Evolutionary conservation across 805 yeast species (phyloP).

Genomic region (Schizosaccharomyces japonicus): DNA sequence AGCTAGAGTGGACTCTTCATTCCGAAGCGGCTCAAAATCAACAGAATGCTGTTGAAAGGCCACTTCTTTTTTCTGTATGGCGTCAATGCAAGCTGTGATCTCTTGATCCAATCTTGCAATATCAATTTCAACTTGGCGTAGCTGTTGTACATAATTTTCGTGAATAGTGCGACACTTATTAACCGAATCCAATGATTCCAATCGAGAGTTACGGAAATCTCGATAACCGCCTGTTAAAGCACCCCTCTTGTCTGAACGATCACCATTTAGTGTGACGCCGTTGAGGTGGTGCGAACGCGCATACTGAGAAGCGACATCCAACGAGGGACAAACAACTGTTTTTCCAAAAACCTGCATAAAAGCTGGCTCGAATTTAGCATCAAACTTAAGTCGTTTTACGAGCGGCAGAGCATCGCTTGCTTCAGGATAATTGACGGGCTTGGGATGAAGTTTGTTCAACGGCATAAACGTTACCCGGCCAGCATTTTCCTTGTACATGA

Average conservation of each 20-base stretch:
- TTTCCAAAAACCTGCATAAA: slow-evolving; percentile 60
- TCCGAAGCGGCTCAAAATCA: slow-evolving; percentile 22
- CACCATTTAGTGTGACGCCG: slow-evolving; percentile 82
- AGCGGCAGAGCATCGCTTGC: slow-evolving; percentile 51
- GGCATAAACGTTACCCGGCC: slow-evolving; percentile 90
- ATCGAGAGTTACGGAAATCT: slow-evolving; percentile 40
- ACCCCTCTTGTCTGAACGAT: slow-evolving; percentile 63
- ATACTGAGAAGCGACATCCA: slow-evolving; percentile 43
- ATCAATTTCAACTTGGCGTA: slow-evolving; percentile 19
- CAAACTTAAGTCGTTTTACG: slow-evolving; percentile 45
- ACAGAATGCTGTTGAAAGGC: slow-evolving; percentile 23
- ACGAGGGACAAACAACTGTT: slow-evolving; percentile 49
- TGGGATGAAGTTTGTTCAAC: slow-evolving; percentile 35
- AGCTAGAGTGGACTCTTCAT: slow-evolving; percentile 14
- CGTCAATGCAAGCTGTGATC: slow-evolving; percentile 28
- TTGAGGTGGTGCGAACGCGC: slow-evolving; percentile 37
- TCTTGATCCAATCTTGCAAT: slow-evolving; percentile 26
- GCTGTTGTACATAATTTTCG: slow-evolving; percentile 19
- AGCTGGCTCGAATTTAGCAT: slow-evolving; percentile 34
- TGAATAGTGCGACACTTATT: slow-evolving; percentile 29
- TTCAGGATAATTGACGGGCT: slow-evolving; percentile 31
- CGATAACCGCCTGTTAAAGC: slow-evolving; percentile 72
- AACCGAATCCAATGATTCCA: slow-evolving; percentile 42
- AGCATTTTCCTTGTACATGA: slow-evolving; percentile 38
- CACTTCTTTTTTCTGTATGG: slow-evolving; percentile 16